These are phyloP conservation scores for Pleurotus giganteus DNA, from an alignment of 768 basidiomycete species.

Conservation along the genomic window DNA sequence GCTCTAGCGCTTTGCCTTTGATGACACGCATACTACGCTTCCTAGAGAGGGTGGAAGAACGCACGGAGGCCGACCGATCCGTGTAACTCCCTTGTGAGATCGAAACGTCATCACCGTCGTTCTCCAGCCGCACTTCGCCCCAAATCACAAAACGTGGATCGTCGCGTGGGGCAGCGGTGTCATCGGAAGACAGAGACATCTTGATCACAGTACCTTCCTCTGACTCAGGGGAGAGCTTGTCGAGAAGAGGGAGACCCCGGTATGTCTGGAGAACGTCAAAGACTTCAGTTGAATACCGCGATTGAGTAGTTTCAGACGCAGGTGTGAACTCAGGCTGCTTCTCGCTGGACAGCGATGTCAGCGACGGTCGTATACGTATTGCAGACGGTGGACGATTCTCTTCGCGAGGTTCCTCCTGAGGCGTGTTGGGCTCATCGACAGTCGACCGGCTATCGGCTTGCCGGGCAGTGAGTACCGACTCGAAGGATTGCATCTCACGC, in stretches of 20 bases:
- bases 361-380: slow-evolving; percentile 17
- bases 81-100: slow-evolving; percentile 35
- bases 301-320: slow-evolving; percentile 49
- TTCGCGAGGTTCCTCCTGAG: slow-evolving; percentile 9
- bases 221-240: slow-evolving; percentile 56
- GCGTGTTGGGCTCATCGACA: not conserved
- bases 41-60: slow-evolving; percentile 34
- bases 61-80: slow-evolving; percentile 36
- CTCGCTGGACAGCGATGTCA: slow-evolving; percentile 10
- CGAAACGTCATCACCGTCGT: slow-evolving; percentile 36
- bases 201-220: slow-evolving; percentile 69
- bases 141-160: slow-evolving; percentile 93
- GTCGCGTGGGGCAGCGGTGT: slow-evolving; percentile 72
- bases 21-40: slow-evolving; percentile 25
- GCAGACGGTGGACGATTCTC: slow-evolving; percentile 26
- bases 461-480: slow-evolving; percentile 75
- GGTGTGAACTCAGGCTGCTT: slow-evolving; percentile 27
- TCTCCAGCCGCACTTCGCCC: slow-evolving; percentile 54
- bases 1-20: slow-evolving; percentile 30
- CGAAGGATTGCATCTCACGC: slow-evolving; percentile 88
- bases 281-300: slow-evolving; percentile 69
- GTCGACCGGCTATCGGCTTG: slow-evolving; percentile 34
- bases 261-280: slow-evolving; percentile 83
- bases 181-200: slow-evolving; percentile 64
- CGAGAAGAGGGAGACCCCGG: slow-evolving; percentile 70